Conservation (phyloP, 371 early-diverging fungal species). For the Synchytrium microbalum region DNA sequence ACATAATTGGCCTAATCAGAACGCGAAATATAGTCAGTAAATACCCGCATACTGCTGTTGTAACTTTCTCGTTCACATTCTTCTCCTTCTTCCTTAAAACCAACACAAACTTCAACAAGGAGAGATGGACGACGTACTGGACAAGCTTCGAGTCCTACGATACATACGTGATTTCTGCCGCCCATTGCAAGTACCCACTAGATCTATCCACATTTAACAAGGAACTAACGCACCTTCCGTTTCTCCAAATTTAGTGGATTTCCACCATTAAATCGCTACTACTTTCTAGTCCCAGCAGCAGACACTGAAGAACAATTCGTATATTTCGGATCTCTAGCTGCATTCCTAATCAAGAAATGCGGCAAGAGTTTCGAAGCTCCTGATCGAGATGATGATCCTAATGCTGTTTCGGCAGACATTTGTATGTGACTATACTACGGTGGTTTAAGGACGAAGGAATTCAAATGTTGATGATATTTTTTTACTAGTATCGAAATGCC, state of each 20-base stretch:
- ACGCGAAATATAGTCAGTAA: too few relatives aligned
- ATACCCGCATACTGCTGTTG: too few relatives aligned
- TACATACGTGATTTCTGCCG: constrained; percentile 35
- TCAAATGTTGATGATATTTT: neutral
- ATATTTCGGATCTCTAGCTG: constrained; percentile 33
- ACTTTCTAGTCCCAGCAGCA: constrained; percentile 28
- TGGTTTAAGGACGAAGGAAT: neutral
- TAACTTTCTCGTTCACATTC: too few relatives aligned
- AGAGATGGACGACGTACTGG: constrained; percentile 37
- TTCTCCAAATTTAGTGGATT: constrained; percentile 24
- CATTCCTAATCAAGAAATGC: constrained; percentile 34
- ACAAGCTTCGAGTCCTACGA: constrained; percentile 33
- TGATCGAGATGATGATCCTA: constrained; percentile 48
- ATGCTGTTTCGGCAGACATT: constrained; percentile 40
- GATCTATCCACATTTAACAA: constrained; percentile 3
- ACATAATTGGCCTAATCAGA: too few relatives aligned
- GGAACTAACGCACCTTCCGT: constrained; percentile 4
- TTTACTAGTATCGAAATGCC: constrained; percentile 18
- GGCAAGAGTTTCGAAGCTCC: constrained; percentile 33
- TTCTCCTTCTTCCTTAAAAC: too few relatives aligned
- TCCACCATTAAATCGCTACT: constrained; percentile 28
- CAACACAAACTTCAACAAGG: neutral
- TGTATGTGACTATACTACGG: constrained; percentile 16
- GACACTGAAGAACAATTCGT: constrained; percentile 47
- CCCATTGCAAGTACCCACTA: constrained; percentile 18